Evolutionary conservation across 768 basidiomycete species (phyloP), one percentile per base, ranked within the genome.

Genomic region (Cystoderma amianthinum): DNA sequence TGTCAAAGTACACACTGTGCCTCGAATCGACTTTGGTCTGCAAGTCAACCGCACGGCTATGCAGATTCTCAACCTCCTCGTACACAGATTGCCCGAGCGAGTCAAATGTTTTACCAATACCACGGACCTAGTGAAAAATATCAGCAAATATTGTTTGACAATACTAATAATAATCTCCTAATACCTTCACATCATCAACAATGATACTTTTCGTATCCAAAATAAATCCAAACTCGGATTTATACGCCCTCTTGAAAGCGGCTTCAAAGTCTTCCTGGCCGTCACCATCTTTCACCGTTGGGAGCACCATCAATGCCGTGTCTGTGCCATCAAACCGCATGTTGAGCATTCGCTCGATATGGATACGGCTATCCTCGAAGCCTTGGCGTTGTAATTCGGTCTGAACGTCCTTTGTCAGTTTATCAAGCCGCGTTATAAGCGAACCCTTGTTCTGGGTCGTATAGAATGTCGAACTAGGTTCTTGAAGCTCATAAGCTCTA

Each of bases 291-390:
- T 53, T 52, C 15, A 49, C 51, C 2, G 44, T 54, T 0, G 84
- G 78, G 10, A 90, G 64, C 9, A 92, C 77, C 90, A 97, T 95
- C 49, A 97, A 59, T 12, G 92, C 76, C 0, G 95, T 98, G 61
- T 95, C 92, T 0, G 89, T 93, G 2, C 92, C 92, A 37, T 93
- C 86, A 49, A 93, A 94, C 16, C 91, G 79, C 89, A 92, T 92
- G 54, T 92, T 92, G 33, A 91, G 65, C 81, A 85, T 84, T 16
- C 84, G 74, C 58, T 95, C 94, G 4, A 85, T 61, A 40, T 72
- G 67, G 38, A 95, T 74, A n/a, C 80, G 74, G 9, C 76, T 66
- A 9, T 69, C 79, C 52, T 78, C 75, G 56, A 96, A 95, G 1
- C 93, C 94, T 59, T 96, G 92, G 18, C 67, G 71, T 43, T 60